Conservation (phyloP, 139 green algal genomes). For the Closterium sp. region DNA sequence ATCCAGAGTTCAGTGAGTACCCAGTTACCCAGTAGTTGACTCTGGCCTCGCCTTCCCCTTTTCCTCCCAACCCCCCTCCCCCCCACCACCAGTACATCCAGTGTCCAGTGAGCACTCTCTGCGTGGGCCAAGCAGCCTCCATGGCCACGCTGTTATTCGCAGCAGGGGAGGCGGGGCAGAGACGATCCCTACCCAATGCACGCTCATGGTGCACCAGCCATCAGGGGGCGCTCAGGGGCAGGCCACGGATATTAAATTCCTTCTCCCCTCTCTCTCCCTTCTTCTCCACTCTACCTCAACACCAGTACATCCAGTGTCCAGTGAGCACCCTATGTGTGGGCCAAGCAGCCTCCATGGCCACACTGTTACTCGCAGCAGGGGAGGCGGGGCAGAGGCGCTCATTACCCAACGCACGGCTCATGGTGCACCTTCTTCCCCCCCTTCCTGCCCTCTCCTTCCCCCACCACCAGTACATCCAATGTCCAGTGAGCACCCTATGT, state of each 20-base stretch:
- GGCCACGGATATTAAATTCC: constrained; percentile 75
- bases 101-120: constrained; percentile 87
- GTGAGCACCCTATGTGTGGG: constrained; percentile 90
- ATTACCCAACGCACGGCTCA: constrained; percentile 89
- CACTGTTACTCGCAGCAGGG: constrained; percentile 75
- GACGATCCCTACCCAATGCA: constrained; percentile 80
- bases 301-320: constrained; percentile 85
- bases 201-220: constrained; percentile 96
- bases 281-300: neutral
- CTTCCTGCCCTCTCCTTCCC: constrained; percentile 58
- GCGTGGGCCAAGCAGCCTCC: constrained; percentile 84
- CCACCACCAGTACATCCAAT: constrained; percentile 78
- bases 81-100: constrained; percentile 7
- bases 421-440: constrained; percentile 73
- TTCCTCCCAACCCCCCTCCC: neutral
- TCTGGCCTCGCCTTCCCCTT: too few species aligned
- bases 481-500: constrained; percentile 87
- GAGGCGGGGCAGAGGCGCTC: constrained; percentile 67
- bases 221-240: constrained; percentile 70
- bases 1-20: constrained; percentile 84
- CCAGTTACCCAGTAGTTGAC: constrained; percentile 75
- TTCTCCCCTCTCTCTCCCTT: too few species aligned
- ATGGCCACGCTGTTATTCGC: constrained; percentile 93
- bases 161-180: constrained; percentile 62
- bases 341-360: constrained; percentile 91